Conservation (phyloP, 2,329 filamentous ascomycete genomes). For the Colletotrichum gigasporum region DNA sequence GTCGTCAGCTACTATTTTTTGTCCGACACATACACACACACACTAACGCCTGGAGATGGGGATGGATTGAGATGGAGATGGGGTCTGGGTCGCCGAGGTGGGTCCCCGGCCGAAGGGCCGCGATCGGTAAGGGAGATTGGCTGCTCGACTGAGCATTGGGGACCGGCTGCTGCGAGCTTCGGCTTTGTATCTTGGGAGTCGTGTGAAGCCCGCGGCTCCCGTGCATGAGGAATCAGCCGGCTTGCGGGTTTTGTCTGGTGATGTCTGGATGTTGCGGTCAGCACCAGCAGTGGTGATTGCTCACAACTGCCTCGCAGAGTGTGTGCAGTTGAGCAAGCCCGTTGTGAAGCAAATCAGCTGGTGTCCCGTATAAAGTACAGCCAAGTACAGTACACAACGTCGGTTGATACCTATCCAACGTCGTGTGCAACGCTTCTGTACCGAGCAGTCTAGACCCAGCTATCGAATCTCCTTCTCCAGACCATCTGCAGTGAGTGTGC, state of each 20-base stretch:
- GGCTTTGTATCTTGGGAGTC: background rate
- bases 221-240: background rate
- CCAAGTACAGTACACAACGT: background rate
- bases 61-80: slow-evolving; percentile 6
- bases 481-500: background rate
- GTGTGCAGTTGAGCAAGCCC: background rate
- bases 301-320: background rate
- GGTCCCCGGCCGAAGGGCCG: background rate
- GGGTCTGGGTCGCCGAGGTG: background rate
- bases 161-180: background rate
- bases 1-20: slow-evolving; percentile 4
- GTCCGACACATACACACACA: no score
- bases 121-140: slow-evolving; percentile 16
- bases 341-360: background rate
- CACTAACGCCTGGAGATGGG: background rate
- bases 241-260: slow-evolving; percentile 1
- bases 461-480: background rate
- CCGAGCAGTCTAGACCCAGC: background rate
- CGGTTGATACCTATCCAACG: background rate
- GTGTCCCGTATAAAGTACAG: background rate
- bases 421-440: background rate
- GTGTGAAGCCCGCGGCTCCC: background rate
- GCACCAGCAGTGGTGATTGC: background rate
- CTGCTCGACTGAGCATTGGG: background rate
- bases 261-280: background rate